Conservation (phyloP, 106 monocot species). For the Ottelia alismoides region DNA sequence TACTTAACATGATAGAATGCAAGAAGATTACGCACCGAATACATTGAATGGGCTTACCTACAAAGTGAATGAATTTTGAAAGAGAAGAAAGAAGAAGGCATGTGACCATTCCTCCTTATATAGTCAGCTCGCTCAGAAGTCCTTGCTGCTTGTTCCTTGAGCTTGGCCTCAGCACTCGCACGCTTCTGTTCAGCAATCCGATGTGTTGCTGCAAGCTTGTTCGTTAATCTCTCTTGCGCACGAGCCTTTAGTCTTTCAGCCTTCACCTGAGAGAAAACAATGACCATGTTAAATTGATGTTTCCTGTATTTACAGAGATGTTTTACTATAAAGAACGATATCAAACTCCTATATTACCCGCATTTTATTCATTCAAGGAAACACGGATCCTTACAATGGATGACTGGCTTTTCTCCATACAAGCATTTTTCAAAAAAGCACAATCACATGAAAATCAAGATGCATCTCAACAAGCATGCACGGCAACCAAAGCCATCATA, state of each 20-base stretch:
- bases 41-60: conserved; percentile 12
- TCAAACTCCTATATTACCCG: too few relatives aligned
- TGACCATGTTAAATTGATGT: neutral
- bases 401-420: too few relatives aligned
- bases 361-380: too few relatives aligned
- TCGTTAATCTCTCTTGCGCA: conserved; percentile 62
- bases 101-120: conserved; percentile 71
- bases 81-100: conserved; percentile 66
- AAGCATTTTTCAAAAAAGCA: too few relatives aligned
- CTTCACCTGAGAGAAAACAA: conserved; percentile 29
- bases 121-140: conserved; percentile 68
- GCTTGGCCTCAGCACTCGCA: conserved; percentile 53
- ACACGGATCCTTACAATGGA: too few relatives aligned
- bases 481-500: too few relatives aligned
- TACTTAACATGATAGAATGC: too few relatives aligned
- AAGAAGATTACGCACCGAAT: too few relatives aligned
- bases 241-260: conserved; percentile 61
- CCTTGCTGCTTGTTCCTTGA: conserved; percentile 52
- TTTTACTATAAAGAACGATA: too few relatives aligned
- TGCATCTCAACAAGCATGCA: too few relatives aligned
- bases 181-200: conserved; percentile 78
- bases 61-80: conserved; percentile 63
- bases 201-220: conserved; percentile 44
- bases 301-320: too few relatives aligned
- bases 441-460: too few relatives aligned